Evolutionary conservation across 1,139 yeast genomes (phyloP).

Genomic region (Magnusiomyces magnusii): DNA sequence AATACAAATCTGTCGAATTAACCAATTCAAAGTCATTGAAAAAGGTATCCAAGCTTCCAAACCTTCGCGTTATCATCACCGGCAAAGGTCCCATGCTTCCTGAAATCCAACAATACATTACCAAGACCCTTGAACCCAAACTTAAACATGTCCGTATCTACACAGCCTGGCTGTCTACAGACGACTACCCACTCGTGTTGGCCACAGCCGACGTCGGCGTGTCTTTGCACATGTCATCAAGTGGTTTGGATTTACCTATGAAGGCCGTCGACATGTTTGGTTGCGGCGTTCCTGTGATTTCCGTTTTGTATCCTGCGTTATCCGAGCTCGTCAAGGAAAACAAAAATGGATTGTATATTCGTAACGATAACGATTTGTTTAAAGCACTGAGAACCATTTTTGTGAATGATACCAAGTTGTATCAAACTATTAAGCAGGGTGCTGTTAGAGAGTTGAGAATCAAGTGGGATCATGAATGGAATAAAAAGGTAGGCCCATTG

Average conservation of each 20-base stretch:
- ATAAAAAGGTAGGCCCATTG: conserved; percentile 34
- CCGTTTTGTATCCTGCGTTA: conserved; percentile 63
- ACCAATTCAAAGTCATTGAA: neutral
- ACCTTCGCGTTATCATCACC: conserved; percentile 63
- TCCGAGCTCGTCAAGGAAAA: conserved; percentile 35
- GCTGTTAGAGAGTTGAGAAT: conserved; percentile 59
- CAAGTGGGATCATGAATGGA: conserved; percentile 81
- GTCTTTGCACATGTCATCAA: conserved; percentile 83
- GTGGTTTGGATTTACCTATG: conserved; percentile 96
- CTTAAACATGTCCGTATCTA: conserved; percentile 42
- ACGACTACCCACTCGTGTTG: conserved; percentile 71
- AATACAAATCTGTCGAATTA: neutral
- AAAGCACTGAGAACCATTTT: conserved; percentile 43
- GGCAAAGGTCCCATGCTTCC: conserved; percentile 88
- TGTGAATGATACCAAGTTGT: conserved; percentile 29
- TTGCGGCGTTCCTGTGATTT: conserved; percentile 86
- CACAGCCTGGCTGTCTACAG: conserved; percentile 69
- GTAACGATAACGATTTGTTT: conserved; percentile 43
- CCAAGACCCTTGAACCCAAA: conserved; percentile 18
- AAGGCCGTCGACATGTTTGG: conserved; percentile 95
- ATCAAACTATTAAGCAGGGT: conserved; percentile 46
- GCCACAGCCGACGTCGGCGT: conserved; percentile 81
- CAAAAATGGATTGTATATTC: conserved; percentile 41
- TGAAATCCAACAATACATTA: conserved; percentile 39
- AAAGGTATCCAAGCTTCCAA: conserved; percentile 35